These are phyloP conservation scores for Dothistroma pini DNA, from an alignment of 2,329 filamentous ascomycete species.

Conservation along the genomic window DNA sequence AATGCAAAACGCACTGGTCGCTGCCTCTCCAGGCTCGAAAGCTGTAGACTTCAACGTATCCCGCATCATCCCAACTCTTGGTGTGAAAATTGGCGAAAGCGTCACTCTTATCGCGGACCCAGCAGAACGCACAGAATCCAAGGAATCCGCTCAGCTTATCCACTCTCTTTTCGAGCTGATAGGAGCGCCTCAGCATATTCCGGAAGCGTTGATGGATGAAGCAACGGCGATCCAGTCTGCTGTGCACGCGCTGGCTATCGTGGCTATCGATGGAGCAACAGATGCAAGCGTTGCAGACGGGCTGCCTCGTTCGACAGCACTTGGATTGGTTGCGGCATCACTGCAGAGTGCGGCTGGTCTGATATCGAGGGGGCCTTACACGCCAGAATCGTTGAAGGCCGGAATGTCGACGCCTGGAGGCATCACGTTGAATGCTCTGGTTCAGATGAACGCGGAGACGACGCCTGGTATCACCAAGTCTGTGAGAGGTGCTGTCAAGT, in stretches of 20 bases:
- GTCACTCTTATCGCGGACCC: slow-evolving; percentile 23
- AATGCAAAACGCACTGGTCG: slow-evolving; percentile 10
- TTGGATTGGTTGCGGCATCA: slow-evolving; percentile 20
- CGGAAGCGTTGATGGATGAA: slow-evolving; percentile 25
- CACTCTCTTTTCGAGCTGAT: slow-evolving; percentile 10
- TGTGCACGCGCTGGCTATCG: slow-evolving; percentile 26
- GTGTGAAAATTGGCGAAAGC: slow-evolving; percentile 18
- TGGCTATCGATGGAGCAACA: slow-evolving; percentile 25
- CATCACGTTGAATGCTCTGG: slow-evolving; percentile 26
- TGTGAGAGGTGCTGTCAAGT: slow-evolving; percentile 10
- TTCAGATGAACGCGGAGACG: slow-evolving; percentile 18
- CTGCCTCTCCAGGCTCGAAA: neutral
- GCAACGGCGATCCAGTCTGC: slow-evolving; percentile 28
- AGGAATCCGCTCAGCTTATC: slow-evolving; percentile 10
- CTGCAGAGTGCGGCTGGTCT: slow-evolving; percentile 22
- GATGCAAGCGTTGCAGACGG: slow-evolving; percentile 9
- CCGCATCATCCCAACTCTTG: slow-evolving; percentile 25
- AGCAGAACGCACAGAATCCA: neutral
- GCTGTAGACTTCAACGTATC: slow-evolving; percentile 15
- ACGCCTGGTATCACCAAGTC: slow-evolving; percentile 8
- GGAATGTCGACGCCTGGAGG: slow-evolving; percentile 27
- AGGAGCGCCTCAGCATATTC: slow-evolving; percentile 18
- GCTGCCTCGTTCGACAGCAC: slow-evolving; percentile 19
- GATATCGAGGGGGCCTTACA: slow-evolving; percentile 22
- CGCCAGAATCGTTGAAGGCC: slow-evolving; percentile 26